These are phyloP conservation scores for Globisporangium cederbergense DNA, from an alignment of 352 stramenopile genomes.

Conservation along the genomic window DNA sequence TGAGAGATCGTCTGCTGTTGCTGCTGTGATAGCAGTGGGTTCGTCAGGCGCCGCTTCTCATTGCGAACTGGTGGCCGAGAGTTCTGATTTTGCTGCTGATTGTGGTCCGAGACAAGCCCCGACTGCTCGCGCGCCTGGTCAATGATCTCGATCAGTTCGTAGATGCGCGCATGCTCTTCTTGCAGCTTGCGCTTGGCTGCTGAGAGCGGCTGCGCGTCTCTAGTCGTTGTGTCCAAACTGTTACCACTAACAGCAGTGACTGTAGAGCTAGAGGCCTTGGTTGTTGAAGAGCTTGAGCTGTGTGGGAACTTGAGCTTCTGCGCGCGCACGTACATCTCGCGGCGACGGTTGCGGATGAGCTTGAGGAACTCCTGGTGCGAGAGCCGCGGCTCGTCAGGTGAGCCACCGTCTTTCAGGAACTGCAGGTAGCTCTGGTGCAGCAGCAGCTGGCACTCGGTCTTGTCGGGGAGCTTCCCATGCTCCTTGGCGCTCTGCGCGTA, in stretches of 20 bases:
- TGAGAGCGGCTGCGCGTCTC: constrained; percentile 17
- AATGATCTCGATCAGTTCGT: constrained; percentile 59
- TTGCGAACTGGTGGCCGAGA: background rate
- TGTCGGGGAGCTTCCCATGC: constrained; percentile 37
- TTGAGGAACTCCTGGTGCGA: constrained; percentile 61
- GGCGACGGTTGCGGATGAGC: constrained; percentile 61
- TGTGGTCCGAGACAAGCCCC: constrained; percentile 21
- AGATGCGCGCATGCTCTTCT: constrained; percentile 54
- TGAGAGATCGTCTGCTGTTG: background rate
- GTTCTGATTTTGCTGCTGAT: constrained; percentile 21
- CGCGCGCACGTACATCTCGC: constrained; percentile 47
- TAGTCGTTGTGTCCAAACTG: background rate
- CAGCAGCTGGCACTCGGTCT: constrained; percentile 43
- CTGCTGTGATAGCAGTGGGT: background rate
- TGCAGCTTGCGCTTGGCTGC: constrained; percentile 47
- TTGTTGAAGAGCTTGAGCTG: background rate
- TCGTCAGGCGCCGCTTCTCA: background rate
- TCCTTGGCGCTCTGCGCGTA: constrained; percentile 44
- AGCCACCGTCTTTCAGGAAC: constrained; percentile 51
- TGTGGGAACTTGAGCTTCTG: constrained; percentile 18
- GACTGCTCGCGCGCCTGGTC: constrained; percentile 39
- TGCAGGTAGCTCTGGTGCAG: constrained; percentile 50
- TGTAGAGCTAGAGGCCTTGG: background rate
- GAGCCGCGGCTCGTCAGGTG: constrained; percentile 42
- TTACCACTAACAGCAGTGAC: background rate